Base-by-base conservation (phyloP, 306 rosid species). In the Dalbergia oliveri region DNA sequence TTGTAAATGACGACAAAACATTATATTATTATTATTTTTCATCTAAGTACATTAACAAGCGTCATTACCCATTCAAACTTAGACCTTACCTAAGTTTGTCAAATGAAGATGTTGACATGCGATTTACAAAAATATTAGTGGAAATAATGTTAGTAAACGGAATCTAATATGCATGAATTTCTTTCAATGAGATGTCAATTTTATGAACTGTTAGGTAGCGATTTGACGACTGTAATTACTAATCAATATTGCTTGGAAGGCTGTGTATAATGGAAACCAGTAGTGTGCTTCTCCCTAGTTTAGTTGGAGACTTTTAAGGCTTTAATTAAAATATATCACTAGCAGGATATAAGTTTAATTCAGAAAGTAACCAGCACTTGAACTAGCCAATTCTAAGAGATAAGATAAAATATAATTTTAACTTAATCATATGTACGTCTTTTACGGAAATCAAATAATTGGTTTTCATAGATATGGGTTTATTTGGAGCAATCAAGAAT, bases 111-210 rank as follows among this genome's bases (percentile, higher is more conserved):
- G 58, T 51, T 51, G 58, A 51, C 19, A 1, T 51, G 58, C 58
- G 2, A 51, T 5, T 43, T 9, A 43, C 2, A 43, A 43, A 7
- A 43, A 9, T 0, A 10, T 6, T 7, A 43, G 64, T 10, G 64
- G 64, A 59, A 59, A 21, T 21, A 3, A 59, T 10, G 37, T 59
- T 63, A 14, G 13, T 63, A 63, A 33, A 63, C 1, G 67, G 34
- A 23, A 34, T 62, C 67, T 31, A 62, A 37, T 13, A 62, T 33
- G n/a, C 19, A 63, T 63, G 68, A 14, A 14, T 63, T 62, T 63
- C 19, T 13, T 11, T 15, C 45, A 63, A 34, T 63, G 45, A 6
- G 68, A 34, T 12, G 1, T 61, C 23, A 64, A 9, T 64, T 64
- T 34, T 3, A 34, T 34, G 47, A 34, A 35, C 8, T 35, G 11